These are phyloP conservation scores for Knufia petricola DNA, from an alignment of 2,329 filamentous ascomycete species.

Conservation along the genomic window DNA sequence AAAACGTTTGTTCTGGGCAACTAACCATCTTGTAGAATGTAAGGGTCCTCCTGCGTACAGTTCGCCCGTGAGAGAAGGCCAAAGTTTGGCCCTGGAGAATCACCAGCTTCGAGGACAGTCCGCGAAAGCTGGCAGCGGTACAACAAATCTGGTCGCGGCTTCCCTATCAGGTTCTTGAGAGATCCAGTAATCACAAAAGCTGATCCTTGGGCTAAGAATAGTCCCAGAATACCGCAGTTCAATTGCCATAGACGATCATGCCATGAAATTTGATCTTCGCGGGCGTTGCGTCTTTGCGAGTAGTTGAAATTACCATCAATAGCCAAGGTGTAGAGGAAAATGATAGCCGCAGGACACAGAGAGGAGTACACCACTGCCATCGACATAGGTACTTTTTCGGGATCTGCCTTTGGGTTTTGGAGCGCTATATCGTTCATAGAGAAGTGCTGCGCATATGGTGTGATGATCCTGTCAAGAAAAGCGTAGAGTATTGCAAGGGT, in stretches of 20 bases:
- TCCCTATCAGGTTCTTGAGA: conserved; percentile 51
- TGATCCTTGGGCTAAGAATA: conserved; percentile 44
- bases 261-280: conserved; percentile 38
- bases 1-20: neutral
- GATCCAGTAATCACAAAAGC: conserved; percentile 49
- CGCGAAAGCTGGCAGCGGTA: conserved; percentile 34
- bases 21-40: conserved; percentile 46
- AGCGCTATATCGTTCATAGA: conserved; percentile 47
- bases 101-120: conserved; percentile 29
- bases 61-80: conserved; percentile 40
- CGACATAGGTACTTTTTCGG: conserved; percentile 45
- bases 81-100: conserved; percentile 28
- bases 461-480: conserved; percentile 42
- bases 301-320: conserved; percentile 52
- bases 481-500: conserved; percentile 41
- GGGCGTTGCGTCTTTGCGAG: conserved; percentile 29
- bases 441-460: conserved; percentile 50
- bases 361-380: conserved; percentile 42
- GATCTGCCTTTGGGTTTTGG: conserved; percentile 47
- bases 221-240: conserved; percentile 51
- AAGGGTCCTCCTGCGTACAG: conserved; percentile 42
- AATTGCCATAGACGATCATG: conserved; percentile 51
- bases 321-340: conserved; percentile 47
- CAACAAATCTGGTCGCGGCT: conserved; percentile 51
- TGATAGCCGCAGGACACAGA: conserved; percentile 41